These are phyloP conservation scores for Narthecium ossifragum DNA, from an alignment of 106 monocot species.

Conservation along the genomic window DNA sequence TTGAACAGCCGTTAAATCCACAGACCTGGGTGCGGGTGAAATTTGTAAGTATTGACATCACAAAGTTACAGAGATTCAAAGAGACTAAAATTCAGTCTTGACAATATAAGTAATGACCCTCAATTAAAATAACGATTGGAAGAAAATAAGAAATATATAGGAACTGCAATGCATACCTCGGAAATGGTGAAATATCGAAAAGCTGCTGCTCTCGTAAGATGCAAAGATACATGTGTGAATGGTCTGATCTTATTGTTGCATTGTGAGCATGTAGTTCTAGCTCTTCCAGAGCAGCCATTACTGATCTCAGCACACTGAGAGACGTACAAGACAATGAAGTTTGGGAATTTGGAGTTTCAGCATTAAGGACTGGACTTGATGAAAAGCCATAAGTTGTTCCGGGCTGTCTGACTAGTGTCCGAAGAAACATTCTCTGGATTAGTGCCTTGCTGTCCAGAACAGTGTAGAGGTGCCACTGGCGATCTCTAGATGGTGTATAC, in stretches of 20 bases:
- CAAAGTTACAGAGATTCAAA: no score
- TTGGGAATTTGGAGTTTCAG: slow-evolving; percentile 32
- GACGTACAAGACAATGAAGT: slow-evolving; percentile 60
- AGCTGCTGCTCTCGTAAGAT: slow-evolving; percentile 68
- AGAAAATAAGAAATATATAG: neutral
- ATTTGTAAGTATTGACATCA: no score
- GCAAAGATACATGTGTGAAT: slow-evolving; percentile 95
- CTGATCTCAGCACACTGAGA: slow-evolving; percentile 66
- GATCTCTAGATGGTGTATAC: slow-evolving; percentile 91
- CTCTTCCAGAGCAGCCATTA: slow-evolving; percentile 81
- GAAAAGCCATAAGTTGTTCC: slow-evolving; percentile 41
- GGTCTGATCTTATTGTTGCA: slow-evolving; percentile 68
- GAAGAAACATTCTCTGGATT: slow-evolving; percentile 88
- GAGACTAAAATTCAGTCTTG: no score
- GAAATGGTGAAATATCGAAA: slow-evolving; percentile 64
- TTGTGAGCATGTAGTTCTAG: slow-evolving; percentile 83
- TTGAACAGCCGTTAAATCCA: slow-evolving; percentile 33
- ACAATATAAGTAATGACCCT: neutral
- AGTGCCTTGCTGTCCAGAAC: slow-evolving; percentile 49
- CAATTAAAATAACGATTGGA: neutral
- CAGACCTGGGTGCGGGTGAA: no score
- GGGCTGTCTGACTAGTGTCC: slow-evolving; percentile 88
- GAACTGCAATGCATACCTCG: slow-evolving; percentile 39
- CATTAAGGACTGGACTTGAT: slow-evolving; percentile 25
- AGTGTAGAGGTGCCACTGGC: slow-evolving; percentile 96